Evolutionary conservation across 352 stramenopile species (phyloP), one percentile per base, ranked within the genome.

Genomic region (Pythium oligandrum): DNA sequence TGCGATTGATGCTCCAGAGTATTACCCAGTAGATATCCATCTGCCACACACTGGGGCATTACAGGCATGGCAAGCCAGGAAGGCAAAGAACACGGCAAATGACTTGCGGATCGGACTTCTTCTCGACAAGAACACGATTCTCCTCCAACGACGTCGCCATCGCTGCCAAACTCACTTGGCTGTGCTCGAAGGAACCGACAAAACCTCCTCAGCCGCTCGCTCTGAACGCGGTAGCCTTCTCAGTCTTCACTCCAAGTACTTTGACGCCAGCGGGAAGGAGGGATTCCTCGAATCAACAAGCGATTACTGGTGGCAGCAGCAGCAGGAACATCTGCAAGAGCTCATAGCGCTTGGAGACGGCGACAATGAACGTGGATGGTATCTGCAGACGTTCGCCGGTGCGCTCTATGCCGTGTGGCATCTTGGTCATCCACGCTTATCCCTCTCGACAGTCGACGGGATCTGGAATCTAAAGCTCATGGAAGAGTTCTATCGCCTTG

Each of bases 11-110:
- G 71, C 66, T 48, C 48, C 48, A 11, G 55, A 59, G n/a, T 91
- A 81, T 50, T 93, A 90, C 60, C 75, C 76, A 9, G 71, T 93
- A 32, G 70, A 88, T 50, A 90, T 95, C 48, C 47, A 71, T 30
- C 58, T 77, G 40, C 33, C 44, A 0, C 17, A 26, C 17, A 26
- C 17, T 26, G 17, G 17, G 17, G 17, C 17, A 26, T 26, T 26
- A 26, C 17, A 26, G 17, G 17, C 17, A 26, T 26, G 17, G 17
- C 17, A 26, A 26, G 17, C 17, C 17, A 26, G 17, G 17, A 26
- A 26, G 17, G 10, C 47, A 51, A 34, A 26, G 30, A 64, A 47
- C 43, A 79, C 76, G 34, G 81, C 78, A 0, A 92, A 92, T 40
- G 64, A 68, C 1, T 46, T 82, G 30, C 78, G 79, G 1, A 56